Conservation (phyloP, 345 rosid species). For the Citrus glauca region DNA sequence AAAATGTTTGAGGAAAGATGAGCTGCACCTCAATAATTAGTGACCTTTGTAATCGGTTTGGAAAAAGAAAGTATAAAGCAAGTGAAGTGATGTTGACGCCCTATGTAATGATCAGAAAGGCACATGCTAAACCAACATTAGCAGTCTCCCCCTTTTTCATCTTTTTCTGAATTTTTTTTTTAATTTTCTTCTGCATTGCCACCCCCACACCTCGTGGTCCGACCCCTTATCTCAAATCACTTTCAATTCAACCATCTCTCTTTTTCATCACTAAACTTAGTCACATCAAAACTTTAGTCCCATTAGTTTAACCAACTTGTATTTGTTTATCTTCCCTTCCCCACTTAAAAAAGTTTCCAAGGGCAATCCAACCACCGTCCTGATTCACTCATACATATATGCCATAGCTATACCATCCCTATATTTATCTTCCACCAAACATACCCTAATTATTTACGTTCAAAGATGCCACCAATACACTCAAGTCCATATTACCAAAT, state of each 20-base stretch:
- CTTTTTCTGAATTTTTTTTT: background rate
- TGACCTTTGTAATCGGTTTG: conserved; percentile 28
- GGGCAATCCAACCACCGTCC: conserved; percentile 40
- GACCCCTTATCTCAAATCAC: conserved; percentile 28
- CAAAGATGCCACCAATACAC: conserved; percentile 64
- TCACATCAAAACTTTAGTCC: conserved; percentile 38
- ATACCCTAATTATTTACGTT: background rate
- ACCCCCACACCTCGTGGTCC: conserved; percentile 39
- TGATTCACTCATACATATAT: background rate
- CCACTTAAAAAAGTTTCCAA: conserved; percentile 46
- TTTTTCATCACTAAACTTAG: conserved; percentile 41
- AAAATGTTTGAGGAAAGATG: conserved; percentile 20
- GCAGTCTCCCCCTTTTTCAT: conserved; percentile 17
- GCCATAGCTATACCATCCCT: conserved; percentile 10
- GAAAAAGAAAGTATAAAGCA: conserved; percentile 32
- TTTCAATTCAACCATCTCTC: conserved; percentile 14
- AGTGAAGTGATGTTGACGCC: conserved; percentile 45
- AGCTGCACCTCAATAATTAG: conserved; percentile 48
- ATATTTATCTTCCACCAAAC: conserved; percentile 15
- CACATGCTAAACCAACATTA: conserved; percentile 52
- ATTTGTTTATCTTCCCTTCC: conserved; percentile 21
- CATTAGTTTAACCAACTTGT: conserved; percentile 20
- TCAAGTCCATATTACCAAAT: conserved; percentile 71
- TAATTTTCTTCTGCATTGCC: background rate
- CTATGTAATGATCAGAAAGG: conserved; percentile 45